A percentile compares a stretch with the other conserved stretches of the same genome.
phyloP scores from a whole-genome alignment of 371 early-diverging fungal genomes.

The Lichtheimia hyalospora region DNA sequence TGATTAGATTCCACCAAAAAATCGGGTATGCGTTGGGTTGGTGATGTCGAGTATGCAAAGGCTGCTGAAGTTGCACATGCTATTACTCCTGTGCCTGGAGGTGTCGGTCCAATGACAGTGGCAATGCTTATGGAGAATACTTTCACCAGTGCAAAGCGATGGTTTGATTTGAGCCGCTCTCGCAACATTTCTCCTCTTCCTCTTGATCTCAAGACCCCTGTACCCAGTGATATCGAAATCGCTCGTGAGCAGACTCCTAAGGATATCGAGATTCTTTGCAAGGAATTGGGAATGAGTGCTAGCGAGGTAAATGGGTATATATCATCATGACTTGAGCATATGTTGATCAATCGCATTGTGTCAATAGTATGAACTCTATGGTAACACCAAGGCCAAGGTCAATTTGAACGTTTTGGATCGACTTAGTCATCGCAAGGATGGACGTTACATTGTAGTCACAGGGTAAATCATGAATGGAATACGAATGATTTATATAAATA shows the following conservation, averaged over 20 bases:
- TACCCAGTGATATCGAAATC: slow-evolving; percentile 93
- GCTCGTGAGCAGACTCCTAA: slow-evolving; percentile 88
- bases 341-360: no score
- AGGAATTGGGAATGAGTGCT: slow-evolving; percentile 78
- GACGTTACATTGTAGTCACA: slow-evolving; percentile 94
- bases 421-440: slow-evolving; percentile 75
- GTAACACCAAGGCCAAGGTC: slow-evolving; percentile 90
- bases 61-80: slow-evolving; percentile 72
- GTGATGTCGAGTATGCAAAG: slow-evolving; percentile 84
- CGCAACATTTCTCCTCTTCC: slow-evolving; percentile 62
- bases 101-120: slow-evolving; percentile 97
- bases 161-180: slow-evolving; percentile 40
- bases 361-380: slow-evolving; percentile 82
- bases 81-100: slow-evolving; percentile 96
- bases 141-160: slow-evolving; percentile 65
- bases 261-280: slow-evolving; percentile 73
- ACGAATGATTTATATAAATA: no score
- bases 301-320: slow-evolving; percentile 51
- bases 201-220: slow-evolving; percentile 69
- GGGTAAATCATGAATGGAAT: slow-evolving; percentile 51
- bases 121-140: slow-evolving; percentile 93
- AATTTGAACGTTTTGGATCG: slow-evolving; percentile 79
- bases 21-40: slow-evolving; percentile 85
- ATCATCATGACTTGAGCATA: neutral
- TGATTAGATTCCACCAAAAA: slow-evolving; percentile 76